These are phyloP conservation scores for Aspergillus avenaceus DNA, from an alignment of 495 filamentous ascomycete genomes.

Conservation along the genomic window DNA sequence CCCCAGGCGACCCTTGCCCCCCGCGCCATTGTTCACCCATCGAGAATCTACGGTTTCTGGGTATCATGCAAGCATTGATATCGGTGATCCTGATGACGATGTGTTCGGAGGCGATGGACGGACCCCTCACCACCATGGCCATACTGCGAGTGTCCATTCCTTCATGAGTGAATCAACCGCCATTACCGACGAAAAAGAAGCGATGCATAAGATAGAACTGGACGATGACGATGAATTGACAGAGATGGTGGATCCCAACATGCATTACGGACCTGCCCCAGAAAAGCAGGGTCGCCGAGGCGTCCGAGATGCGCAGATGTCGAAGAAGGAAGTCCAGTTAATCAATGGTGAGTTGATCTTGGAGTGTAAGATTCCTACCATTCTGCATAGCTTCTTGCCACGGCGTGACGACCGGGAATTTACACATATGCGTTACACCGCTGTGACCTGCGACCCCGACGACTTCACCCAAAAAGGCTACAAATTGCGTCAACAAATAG, in stretches of 20 bases:
- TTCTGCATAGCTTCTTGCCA: conserved; percentile 91
- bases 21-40: conserved; percentile 76
- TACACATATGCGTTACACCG: conserved; percentile 99
- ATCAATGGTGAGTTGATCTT: conserved; percentile 97
- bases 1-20: conserved; percentile 82
- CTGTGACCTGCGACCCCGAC: conserved; percentile 97
- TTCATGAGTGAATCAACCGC: conserved; percentile 67
- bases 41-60: conserved; percentile 24
- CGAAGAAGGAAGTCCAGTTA: conserved; percentile 88
- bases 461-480: conserved; percentile 87
- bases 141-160: conserved; percentile 46
- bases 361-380: conserved; percentile 98
- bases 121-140: conserved; percentile 34
- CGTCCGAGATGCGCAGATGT: conserved; percentile 78
- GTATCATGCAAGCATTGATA: conserved; percentile 44
- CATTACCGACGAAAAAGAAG: conserved; percentile 52
- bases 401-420: conserved; percentile 91
- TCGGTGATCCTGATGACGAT: conserved; percentile 66
- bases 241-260: conserved; percentile 37
- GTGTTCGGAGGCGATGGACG: conserved; percentile 66
- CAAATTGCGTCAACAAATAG: conserved; percentile 93
- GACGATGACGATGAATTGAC: conserved; percentile 42
- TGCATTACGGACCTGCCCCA: conserved; percentile 84
- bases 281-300: conserved; percentile 82
- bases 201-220: conserved; percentile 37